A percentile compares a stretch with the other conserved stretches of the same genome.
These are phyloP conservation scores for Cladorrhinum sp. DNA, from an alignment of 2,329 filamentous ascomycete genomes.

Conservation along the genomic window DNA sequence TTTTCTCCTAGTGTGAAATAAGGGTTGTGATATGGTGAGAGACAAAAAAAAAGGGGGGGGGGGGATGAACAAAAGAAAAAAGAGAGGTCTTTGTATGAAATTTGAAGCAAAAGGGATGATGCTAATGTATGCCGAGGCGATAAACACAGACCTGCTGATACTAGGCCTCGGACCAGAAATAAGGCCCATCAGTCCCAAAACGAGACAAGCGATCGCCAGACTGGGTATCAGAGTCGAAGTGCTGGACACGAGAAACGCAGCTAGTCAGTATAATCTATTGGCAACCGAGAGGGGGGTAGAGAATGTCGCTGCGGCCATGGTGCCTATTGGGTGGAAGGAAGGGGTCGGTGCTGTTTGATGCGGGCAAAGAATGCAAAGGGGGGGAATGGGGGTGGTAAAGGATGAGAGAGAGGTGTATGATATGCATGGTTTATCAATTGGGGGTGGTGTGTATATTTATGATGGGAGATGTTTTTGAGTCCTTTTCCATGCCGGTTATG, in stretches of 20 bases:
- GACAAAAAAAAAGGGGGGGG: no score
- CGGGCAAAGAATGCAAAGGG: neutral
- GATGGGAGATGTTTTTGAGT: no score
- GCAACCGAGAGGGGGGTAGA: constrained; percentile 88
- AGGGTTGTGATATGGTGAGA: no score
- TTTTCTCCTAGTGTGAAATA: no score
- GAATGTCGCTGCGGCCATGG: constrained; percentile 81
- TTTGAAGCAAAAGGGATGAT: no score
- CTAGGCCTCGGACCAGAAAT: constrained; percentile 80
- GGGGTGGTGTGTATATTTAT: no score
- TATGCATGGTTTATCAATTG: no score
- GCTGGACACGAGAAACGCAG: constrained; percentile 88
- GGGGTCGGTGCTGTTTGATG: constrained; percentile 42
- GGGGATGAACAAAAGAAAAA: no score
- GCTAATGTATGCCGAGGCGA: no score
- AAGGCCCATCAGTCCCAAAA: constrained; percentile 71
- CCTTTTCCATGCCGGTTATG: no score
- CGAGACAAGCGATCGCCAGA: constrained; percentile 67
- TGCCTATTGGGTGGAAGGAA: constrained; percentile 81
- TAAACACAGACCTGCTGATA: constrained; percentile 88
- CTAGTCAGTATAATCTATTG: constrained; percentile 89
- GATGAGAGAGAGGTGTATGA: neutral
- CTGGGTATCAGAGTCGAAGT: constrained; percentile 85
- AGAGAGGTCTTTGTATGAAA: no score
- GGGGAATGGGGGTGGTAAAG: neutral